Evolutionary conservation across 257 asterid species (phyloP), one percentile per base, ranked within the genome.

Genomic region (Hygrophila difformis): DNA sequence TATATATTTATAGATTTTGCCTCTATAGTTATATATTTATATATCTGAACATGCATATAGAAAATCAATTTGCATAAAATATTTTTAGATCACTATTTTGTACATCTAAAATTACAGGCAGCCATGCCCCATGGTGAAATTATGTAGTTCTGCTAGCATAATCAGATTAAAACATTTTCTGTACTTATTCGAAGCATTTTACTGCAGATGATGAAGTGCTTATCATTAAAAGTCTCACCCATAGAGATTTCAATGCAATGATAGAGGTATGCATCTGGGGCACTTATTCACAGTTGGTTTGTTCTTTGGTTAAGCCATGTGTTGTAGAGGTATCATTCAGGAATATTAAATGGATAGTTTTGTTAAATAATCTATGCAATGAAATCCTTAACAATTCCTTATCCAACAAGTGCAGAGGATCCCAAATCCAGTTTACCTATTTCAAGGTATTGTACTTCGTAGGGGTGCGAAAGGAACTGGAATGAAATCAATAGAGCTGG

Each of bases 401-500:
- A 59, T 46, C 34, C 41, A 31, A 57, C 26, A 34, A 41, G 61
- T 62, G 68, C 88, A 91, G 98, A 65, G 54, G 8, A 76, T 91
- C 67, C 84, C 77, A 39, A 91, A 91, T 69, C 98, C 96, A 10
- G 98, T 91, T 35, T 91, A 91, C 71, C 84, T 91, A 43, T 91
- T 91, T 77, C 98, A 91, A 78, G 98, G 96, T 49, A 91, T 91
- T 49, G 98, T 86, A 31, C 84, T 86, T 24, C 98, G 95, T 34
- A 66, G 96, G 61, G 98, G 98, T 66, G 96, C 96, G 62, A 86
- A 91, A 70, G 98, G 98, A 64, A 91, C 98, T 50, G 98, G 98
- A 69, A 91, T 91, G 98, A 86, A 91, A 73, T 85, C 98, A 44
- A 75, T 91, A 71, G 98, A 91, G 60, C 79, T 91, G 28, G 96